A percentile compares a stretch with the other conserved stretches of the same genome.
Conservation (phyloP, 2,329 filamentous ascomycete genomes). For the Cladobotryum protrusum region DNA sequence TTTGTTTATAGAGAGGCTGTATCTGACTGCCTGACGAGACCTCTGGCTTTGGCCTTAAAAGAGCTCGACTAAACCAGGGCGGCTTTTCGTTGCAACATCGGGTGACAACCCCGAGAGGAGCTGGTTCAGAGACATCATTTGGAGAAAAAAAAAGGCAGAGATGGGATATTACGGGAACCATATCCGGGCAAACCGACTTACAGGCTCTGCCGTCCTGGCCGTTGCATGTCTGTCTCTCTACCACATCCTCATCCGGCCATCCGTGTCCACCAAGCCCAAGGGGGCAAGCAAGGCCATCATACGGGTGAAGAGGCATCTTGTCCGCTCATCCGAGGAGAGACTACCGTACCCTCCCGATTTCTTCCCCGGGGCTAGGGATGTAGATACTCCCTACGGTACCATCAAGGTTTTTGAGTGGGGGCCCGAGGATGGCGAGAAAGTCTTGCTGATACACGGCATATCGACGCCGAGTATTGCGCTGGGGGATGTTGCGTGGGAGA, state of each 20-base stretch:
- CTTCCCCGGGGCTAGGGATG: constrained; percentile 63
- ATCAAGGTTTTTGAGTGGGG: constrained; percentile 78
- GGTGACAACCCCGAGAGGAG: too few species aligned
- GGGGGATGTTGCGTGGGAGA: constrained; percentile 56
- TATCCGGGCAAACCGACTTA: constrained; percentile 4
- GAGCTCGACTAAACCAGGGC: too few species aligned
- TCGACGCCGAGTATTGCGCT: constrained; percentile 69
- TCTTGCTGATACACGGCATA: constrained; percentile 75
- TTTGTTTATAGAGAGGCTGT: too few species aligned
- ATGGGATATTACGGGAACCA: neutral
- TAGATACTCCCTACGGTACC: constrained; percentile 63
- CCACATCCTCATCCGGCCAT: constrained; percentile 22
- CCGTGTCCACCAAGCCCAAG: constrained; percentile 14
- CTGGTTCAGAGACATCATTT: too few species aligned
- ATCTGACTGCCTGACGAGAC: too few species aligned
- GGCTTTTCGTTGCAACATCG: too few species aligned
- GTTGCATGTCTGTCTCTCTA: constrained; percentile 31
- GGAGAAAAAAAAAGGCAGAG: too few species aligned
- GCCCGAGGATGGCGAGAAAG: constrained; percentile 61
- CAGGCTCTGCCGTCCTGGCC: constrained; percentile 12
- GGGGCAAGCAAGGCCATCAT: constrained; percentile 2
- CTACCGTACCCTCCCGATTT: constrained; percentile 63
- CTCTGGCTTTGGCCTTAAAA: too few species aligned
- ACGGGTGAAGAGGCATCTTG: neutral
- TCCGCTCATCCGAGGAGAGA: too few species aligned